Evolutionary conservation across 164 flowering plant species (phyloP).

Genomic region (Akebia trifoliata): DNA sequence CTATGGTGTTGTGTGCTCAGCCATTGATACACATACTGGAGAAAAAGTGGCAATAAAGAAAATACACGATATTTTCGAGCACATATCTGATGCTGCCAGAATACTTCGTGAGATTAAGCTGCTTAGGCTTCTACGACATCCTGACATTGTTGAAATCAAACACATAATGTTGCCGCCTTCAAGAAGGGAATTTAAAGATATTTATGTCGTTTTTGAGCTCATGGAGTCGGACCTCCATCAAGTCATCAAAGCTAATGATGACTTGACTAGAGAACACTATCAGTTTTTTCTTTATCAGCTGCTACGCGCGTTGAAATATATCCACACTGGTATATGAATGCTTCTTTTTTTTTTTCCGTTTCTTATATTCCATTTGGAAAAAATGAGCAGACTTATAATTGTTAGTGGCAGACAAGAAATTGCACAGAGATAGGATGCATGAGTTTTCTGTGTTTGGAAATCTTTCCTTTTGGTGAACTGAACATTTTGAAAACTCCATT

Average conservation of each 20-base stretch:
- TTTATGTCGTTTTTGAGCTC: constrained; percentile 82
- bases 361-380: background rate
- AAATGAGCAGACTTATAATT: background rate
- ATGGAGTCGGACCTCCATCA: constrained; percentile 92
- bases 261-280: constrained; percentile 78
- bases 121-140: constrained; percentile 81
- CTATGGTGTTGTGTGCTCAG: constrained; percentile 78
- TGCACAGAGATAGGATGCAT: background rate
- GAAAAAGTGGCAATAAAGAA: constrained; percentile 83
- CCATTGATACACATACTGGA: constrained; percentile 63
- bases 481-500: background rate
- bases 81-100: constrained; percentile 85
- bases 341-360: background rate
- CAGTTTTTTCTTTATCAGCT: constrained; percentile 92
- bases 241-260: constrained; percentile 85
- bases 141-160: constrained; percentile 89
- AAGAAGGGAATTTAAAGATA: constrained; percentile 69
- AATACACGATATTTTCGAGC: constrained; percentile 75
- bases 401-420: background rate
- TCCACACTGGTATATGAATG: constrained; percentile 65
- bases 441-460: background rate
- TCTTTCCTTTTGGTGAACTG: background rate
- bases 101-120: constrained; percentile 92
- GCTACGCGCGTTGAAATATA: constrained; percentile 83
- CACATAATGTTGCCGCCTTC: constrained; percentile 90